Evolutionary conservation across 2,329 filamentous ascomycete species (phyloP).

Genomic region (Pseudogymnoascus destructans): DNA sequence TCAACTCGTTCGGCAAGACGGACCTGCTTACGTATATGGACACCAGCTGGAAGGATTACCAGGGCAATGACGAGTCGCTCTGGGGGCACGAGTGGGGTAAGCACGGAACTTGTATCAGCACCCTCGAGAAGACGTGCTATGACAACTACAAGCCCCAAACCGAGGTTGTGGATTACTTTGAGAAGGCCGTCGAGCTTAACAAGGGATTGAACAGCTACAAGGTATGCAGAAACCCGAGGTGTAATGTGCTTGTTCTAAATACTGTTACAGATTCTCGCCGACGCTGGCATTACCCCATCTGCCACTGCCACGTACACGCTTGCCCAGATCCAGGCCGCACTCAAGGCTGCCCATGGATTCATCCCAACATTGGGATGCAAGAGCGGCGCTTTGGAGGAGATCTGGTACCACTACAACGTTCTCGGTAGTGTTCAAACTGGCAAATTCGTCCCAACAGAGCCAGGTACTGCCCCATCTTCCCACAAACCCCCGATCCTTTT

Average conservation of each 20-base stretch:
- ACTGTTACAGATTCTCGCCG: slow-evolving; percentile 36
- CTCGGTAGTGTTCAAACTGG: slow-evolving; percentile 38
- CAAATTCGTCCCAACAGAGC: slow-evolving; percentile 31
- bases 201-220: slow-evolving; percentile 52
- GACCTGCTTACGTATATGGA: slow-evolving; percentile 54
- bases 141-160: slow-evolving; percentile 42
- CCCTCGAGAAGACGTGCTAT: slow-evolving; percentile 56
- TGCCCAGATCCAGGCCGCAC: slow-evolving; percentile 29
- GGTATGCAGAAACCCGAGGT: slow-evolving; percentile 24
- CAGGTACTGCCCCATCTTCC: slow-evolving; percentile 9
- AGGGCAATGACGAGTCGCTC: slow-evolving; percentile 48
- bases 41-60: slow-evolving; percentile 58
- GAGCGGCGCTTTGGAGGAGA: slow-evolving; percentile 35
- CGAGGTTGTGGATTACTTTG: slow-evolving; percentile 58
- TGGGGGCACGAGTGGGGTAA: slow-evolving; percentile 68
- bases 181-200: slow-evolving; percentile 52
- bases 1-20: slow-evolving; percentile 39
- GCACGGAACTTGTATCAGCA: slow-evolving; percentile 62
- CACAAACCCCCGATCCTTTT: neutral
- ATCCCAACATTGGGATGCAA: slow-evolving; percentile 33
- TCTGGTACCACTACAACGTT: slow-evolving; percentile 42
- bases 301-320: slow-evolving; percentile 31
- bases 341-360: slow-evolving; percentile 33
- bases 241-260: neutral
- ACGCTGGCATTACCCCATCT: slow-evolving; percentile 45